Evolutionary conservation across 257 asterid species (phyloP), one percentile per base, ranked within the genome.

Genomic region (Nicotiana noctiflora): DNA sequence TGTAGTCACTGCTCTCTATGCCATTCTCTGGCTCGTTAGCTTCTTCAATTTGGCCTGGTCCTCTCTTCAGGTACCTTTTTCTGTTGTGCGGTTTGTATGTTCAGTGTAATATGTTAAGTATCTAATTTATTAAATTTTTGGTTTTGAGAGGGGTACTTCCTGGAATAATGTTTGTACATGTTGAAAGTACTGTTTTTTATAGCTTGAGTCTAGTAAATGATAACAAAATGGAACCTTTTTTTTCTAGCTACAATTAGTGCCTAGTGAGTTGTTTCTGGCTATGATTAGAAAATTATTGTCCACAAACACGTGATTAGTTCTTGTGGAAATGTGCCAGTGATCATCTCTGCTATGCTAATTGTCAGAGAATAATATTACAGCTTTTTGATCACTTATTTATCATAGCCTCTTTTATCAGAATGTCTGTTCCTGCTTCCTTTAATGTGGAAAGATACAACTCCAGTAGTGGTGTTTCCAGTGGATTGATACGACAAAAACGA

Each of bases 31-130:
- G 90, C 56, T 87, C 53, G 88, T 87, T 61, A 85, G 84, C 25
- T 3, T 87, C 25, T 87, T 87, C 82, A 87, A 87, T 84, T 79
- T 87, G 63, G 83, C 79, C 80, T 87, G 90, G 90, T 87, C 85
- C 57, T 87, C 79, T 51, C 88, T 87, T 78, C 90, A 84, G 90
- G 90, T 87, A 46, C 25, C 61, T 44, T 21, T n/a, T 29, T 59
- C n/a, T 53, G 13, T 53, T 27, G n/a, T 68, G 34, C 49, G 19
- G 2, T 27, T 25, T 8, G 10, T 27, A 1, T 62, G 68, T 3
- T 62, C 37, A 62, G 5, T 62, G 13, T 40, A 12, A 19, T 8
- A n/a, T 40, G 32, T 40, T 68, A 68, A 40, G 56, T n/a, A 40
- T 40, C 12, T 40, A 40, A 40, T 0, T 40, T 40, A 40, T 40